Percentiles rank a stretch among this genome's conserved stretches.
phyloP scores from a whole-genome alignment of 2,329 filamentous ascomycete genomes.

The Exutisphaerella laricina region DNA sequence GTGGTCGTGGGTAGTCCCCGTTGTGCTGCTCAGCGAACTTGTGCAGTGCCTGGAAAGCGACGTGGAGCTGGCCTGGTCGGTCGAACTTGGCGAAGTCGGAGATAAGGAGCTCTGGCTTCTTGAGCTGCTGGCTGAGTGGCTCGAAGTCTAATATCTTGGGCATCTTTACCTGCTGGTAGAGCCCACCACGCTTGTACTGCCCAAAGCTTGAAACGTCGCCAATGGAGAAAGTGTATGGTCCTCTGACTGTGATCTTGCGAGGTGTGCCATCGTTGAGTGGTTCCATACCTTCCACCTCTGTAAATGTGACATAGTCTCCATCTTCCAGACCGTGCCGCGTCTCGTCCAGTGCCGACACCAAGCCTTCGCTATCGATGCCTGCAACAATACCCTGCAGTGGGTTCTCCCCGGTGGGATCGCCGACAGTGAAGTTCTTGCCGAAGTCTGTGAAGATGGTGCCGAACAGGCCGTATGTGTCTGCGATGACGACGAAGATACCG shows the following conservation, averaged over 20 bases:
- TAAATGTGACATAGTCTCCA: conserved; percentile 93
- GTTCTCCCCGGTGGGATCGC: conserved; percentile 86
- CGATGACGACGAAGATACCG: conserved; percentile 80
- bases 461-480: conserved; percentile 90
- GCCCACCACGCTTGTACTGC: conserved; percentile 78
- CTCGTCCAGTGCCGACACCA: conserved; percentile 91
- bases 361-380: conserved; percentile 77
- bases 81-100: conserved; percentile 99
- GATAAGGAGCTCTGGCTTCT: conserved; percentile 81
- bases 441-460: conserved; percentile 97
- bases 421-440: conserved; percentile 84
- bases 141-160: conserved; percentile 90
- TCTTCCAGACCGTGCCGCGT: conserved; percentile 92
- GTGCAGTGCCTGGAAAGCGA: conserved; percentile 88
- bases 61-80: conserved; percentile 82
- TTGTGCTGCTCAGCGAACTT: conserved; percentile 69
- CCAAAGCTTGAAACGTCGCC: conserved; percentile 85
- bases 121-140: conserved; percentile 67
- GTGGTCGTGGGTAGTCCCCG: conserved; percentile 69
- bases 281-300: conserved; percentile 90
- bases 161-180: conserved; percentile 98
- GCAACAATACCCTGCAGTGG: conserved; percentile 84
- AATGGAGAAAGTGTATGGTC: conserved; percentile 93
- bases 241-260: conserved; percentile 87
- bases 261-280: conserved; percentile 75